These are phyloP conservation scores for Colletotrichum gigasporum DNA, from an alignment of 2,329 filamentous ascomycete genomes.

Conservation along the genomic window DNA sequence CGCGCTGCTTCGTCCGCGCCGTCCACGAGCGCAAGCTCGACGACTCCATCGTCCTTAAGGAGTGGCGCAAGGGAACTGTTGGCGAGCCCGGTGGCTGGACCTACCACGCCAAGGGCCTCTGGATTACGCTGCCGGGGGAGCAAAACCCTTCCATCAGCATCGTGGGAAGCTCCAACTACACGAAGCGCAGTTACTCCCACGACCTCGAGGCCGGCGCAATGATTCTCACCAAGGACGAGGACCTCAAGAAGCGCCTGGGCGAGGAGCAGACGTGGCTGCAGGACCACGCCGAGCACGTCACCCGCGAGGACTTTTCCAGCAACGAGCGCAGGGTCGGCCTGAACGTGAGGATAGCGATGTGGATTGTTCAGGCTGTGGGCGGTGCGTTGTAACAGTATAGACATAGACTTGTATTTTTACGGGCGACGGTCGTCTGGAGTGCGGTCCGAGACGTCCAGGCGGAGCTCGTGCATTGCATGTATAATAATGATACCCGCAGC, in stretches of 20 bases:
- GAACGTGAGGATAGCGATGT: constrained; percentile 90
- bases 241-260: constrained; percentile 76
- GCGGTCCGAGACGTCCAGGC: not conserved
- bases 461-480: not conserved
- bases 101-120: constrained; percentile 96
- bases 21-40: constrained; percentile 56
- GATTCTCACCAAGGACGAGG: constrained; percentile 81
- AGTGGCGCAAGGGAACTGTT: constrained; percentile 88
- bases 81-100: constrained; percentile 90
- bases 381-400: constrained; percentile 77
- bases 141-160: constrained; percentile 79
- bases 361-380: constrained; percentile 86
- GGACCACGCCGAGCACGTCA: constrained; percentile 74
- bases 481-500: constrained; percentile 16
- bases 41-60: constrained; percentile 76
- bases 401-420: not conserved
- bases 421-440: not conserved
- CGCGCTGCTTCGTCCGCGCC: constrained; percentile 78
- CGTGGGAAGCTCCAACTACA: constrained; percentile 95
- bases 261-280: constrained; percentile 85
- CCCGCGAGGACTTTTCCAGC: constrained; percentile 80
- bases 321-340: constrained; percentile 86
- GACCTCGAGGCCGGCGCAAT: constrained; percentile 91
- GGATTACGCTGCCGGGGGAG: constrained; percentile 79
- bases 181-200: constrained; percentile 89